A percentile compares a stretch with the other conserved stretches of the same genome.
phyloP scores from a whole-genome alignment of 169 alveolate species.

The Eimeria mitis region DNA sequence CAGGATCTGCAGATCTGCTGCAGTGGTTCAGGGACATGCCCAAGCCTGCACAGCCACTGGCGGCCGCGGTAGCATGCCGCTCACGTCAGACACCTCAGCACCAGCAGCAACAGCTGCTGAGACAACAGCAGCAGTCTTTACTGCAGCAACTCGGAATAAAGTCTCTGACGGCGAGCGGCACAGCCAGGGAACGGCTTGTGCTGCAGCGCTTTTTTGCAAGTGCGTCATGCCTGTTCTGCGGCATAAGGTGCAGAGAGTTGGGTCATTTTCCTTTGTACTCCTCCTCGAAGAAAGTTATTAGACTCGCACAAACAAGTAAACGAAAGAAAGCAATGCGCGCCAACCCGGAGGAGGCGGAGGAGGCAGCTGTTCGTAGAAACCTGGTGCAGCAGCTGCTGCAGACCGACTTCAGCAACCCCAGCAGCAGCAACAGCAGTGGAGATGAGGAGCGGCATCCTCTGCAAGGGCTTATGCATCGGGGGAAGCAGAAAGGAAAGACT shows the following conservation, averaged over 20 bases:
- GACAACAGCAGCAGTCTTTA: conserved; percentile 61
- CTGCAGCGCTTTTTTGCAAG: conserved; percentile 78
- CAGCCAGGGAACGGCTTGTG: conserved; percentile 42
- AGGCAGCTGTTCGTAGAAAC: conserved; percentile 13
- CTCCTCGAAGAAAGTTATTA: not conserved
- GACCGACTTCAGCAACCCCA: not conserved
- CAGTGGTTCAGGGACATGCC: conserved; percentile 82
- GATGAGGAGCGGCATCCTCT: not conserved
- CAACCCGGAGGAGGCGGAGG: conserved; percentile 25
- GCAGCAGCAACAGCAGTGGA: conserved; percentile 45
- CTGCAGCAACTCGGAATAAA: conserved; percentile 57
- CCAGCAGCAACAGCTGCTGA: conserved; percentile 40
- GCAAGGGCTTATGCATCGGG: not conserved
- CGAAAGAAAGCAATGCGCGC: not conserved
- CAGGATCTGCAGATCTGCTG: conserved; percentile 61
- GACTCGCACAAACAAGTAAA: not conserved
- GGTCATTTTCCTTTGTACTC: not conserved
- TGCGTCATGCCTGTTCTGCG: conserved; percentile 72
- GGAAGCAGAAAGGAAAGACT: not conserved
- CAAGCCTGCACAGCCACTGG: conserved; percentile 61
- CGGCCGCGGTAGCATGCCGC: conserved; percentile 17
- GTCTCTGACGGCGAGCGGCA: conserved; percentile 7
- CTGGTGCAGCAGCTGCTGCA: conserved; percentile 61
- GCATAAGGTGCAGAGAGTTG: conserved; percentile 32
- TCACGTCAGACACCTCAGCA: not conserved